A percentile compares a stretch with the other conserved stretches of the same genome.
phyloP scores from a whole-genome alignment of 305 asterid genomes.

The Fraxinus latifolia region DNA sequence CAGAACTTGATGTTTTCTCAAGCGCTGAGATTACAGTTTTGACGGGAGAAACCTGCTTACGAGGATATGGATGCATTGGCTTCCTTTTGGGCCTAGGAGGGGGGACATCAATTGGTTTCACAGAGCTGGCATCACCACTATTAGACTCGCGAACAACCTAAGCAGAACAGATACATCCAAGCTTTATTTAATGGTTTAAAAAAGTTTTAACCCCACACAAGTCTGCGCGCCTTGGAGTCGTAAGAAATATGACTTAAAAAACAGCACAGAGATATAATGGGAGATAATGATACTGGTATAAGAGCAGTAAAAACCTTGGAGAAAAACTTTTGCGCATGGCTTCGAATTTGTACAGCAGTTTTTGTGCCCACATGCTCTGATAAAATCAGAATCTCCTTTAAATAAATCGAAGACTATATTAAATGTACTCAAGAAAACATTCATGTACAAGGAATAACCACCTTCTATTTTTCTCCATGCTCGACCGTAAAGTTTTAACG shows the following conservation, averaged over 20 bases:
- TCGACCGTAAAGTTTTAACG: conserved; percentile 55
- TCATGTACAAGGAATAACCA: conserved; percentile 3
- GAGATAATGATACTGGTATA: not conserved
- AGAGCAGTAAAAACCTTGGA: conserved; percentile 61
- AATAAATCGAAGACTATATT: not conserved
- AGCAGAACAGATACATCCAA: not conserved
- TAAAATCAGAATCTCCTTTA: not conserved
- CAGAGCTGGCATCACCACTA: conserved; percentile 30
- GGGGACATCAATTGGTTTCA: conserved; percentile 50
- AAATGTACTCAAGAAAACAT: not conserved
- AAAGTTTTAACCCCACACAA: not conserved
- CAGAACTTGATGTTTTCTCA: conserved; percentile 32
- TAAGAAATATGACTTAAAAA: conserved; percentile 29
- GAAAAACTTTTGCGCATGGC: conserved; percentile 94
- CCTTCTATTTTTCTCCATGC: conserved; percentile 68
- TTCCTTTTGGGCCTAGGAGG: conserved; percentile 96
- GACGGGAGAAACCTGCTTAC: conserved; percentile 28
- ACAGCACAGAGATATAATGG: not conserved
- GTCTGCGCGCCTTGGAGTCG: not conserved
- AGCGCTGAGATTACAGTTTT: conserved; percentile 34
- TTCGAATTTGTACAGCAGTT: conserved; percentile 91
- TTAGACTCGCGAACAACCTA: not conserved
- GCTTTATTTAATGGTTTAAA: not conserved
- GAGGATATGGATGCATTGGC: conserved; percentile 86
- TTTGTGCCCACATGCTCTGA: conserved; percentile 48